Evolutionary conservation across 2,329 filamentous ascomycete genomes (phyloP).

Genomic region (Alternaria alternata): DNA sequence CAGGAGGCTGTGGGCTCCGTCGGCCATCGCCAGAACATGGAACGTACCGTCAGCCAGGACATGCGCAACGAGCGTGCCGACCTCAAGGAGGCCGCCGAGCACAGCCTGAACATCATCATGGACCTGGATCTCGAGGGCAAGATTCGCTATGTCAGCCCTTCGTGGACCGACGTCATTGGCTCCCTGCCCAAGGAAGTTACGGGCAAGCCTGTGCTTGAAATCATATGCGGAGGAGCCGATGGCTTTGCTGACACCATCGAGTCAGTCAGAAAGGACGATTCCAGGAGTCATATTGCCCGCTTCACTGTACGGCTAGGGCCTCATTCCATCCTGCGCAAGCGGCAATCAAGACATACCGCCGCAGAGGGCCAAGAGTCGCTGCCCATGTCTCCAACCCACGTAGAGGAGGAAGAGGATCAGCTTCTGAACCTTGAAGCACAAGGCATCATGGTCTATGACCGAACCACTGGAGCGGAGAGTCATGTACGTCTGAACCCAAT

Average conservation of each 20-base stretch:
- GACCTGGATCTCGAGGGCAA: slow-evolving; percentile 90
- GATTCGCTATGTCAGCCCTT: slow-evolving; percentile 95
- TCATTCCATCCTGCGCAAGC: slow-evolving; percentile 45
- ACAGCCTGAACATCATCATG: slow-evolving; percentile 95
- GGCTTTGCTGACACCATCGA: slow-evolving; percentile 86
- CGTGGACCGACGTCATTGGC: slow-evolving; percentile 93
- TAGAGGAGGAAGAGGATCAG: slow-evolving; percentile 53
- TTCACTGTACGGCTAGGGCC: slow-evolving; percentile 50
- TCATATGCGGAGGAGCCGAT: slow-evolving; percentile 80
- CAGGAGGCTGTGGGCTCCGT: slow-evolving; percentile 46
- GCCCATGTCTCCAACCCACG: slow-evolving; percentile 42
- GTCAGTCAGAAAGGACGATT: slow-evolving; percentile 86
- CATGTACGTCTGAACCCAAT: slow-evolving; percentile 71
- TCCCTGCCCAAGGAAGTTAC: slow-evolving; percentile 76
- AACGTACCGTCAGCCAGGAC: slow-evolving; percentile 78
- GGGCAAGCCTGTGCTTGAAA: slow-evolving; percentile 78
- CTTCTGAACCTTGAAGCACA: slow-evolving; percentile 89
- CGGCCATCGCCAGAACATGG: slow-evolving; percentile 55
- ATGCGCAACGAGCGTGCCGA: slow-evolving; percentile 94
- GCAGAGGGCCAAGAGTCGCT: slow-evolving; percentile 40
- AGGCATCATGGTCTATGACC: slow-evolving; percentile 97
- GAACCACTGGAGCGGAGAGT: slow-evolving; percentile 82
- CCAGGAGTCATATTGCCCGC: slow-evolving; percentile 79
- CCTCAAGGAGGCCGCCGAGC: slow-evolving; percentile 92
- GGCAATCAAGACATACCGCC: slow-evolving; percentile 32